phyloP scores from a whole-genome alignment of 805 yeast genomes.

The Maudiozyma saulgeensis region DNA sequence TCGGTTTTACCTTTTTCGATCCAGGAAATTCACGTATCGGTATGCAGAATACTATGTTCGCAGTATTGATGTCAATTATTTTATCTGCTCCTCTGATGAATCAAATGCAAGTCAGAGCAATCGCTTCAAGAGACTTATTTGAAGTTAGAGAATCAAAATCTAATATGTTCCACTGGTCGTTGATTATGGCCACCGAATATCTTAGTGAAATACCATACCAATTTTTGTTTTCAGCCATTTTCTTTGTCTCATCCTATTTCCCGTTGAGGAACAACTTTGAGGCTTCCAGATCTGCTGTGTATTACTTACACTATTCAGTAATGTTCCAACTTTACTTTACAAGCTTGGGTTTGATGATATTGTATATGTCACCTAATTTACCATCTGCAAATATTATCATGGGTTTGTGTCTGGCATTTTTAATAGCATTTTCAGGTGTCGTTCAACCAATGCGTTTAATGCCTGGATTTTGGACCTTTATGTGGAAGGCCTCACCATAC shows the following conservation, averaged over 20 bases:
- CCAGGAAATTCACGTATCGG: slow-evolving; percentile 39
- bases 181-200: slow-evolving; percentile 29
- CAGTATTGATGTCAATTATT: slow-evolving; percentile 31
- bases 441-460: slow-evolving; percentile 30
- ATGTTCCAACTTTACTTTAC: slow-evolving; percentile 40
- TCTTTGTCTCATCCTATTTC: slow-evolving; percentile 33
- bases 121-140: slow-evolving; percentile 30
- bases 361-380: slow-evolving; percentile 15
- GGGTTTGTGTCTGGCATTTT: slow-evolving; percentile 20
- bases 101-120: slow-evolving; percentile 32
- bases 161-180: slow-evolving; percentile 34
- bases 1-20: slow-evolving; percentile 48
- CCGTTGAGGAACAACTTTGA: slow-evolving; percentile 29
- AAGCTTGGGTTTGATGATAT: slow-evolving; percentile 31
- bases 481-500: slow-evolving; percentile 34
- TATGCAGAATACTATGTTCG: slow-evolving; percentile 30
- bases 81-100: slow-evolving; percentile 34
- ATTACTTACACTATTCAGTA: slow-evolving; percentile 33
- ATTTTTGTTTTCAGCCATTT: slow-evolving; percentile 23
- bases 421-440: slow-evolving; percentile 32
- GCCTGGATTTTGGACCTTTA: slow-evolving; percentile 37
- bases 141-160: slow-evolving; percentile 35
- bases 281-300: slow-evolving; percentile 38
- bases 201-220: slow-evolving; percentile 31
- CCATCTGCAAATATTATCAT: slow-evolving; percentile 24